Conservation (phyloP, 805 yeast species). For the Vanderwaltozyma verrucispora region DNA sequence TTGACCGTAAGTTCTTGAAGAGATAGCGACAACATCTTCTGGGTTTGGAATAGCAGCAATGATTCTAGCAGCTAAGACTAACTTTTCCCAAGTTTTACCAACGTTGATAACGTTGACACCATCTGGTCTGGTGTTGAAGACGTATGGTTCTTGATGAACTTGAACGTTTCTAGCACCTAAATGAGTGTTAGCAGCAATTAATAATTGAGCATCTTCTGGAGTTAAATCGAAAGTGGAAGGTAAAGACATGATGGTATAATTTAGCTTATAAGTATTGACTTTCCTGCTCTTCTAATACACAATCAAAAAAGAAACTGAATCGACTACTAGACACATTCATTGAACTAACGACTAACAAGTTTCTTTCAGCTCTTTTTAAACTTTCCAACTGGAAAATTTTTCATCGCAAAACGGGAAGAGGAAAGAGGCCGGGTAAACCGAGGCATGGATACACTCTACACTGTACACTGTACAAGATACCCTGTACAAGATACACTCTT, state of each 20-base stretch:
- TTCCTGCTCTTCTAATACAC: neutral
- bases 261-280: slow-evolving; percentile 2
- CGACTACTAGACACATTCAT: no score
- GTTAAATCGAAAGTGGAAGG: slow-evolving; percentile 87
- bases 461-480: no score
- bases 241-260: slow-evolving; percentile 48
- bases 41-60: slow-evolving; percentile 99
- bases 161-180: slow-evolving; percentile 99
- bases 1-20: slow-evolving; percentile 99
- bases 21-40: slow-evolving; percentile 95
- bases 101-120: slow-evolving; percentile 98
- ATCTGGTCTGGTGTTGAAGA: slow-evolving; percentile 97
- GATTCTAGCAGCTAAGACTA: slow-evolving; percentile 96
- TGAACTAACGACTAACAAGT: no score
- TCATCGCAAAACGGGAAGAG: no score
- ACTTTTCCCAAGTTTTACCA: slow-evolving; percentile 98
- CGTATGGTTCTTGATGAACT: slow-evolving; percentile 96
- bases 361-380: no score
- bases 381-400: no score
- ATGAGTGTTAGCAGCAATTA: slow-evolving; percentile 99
- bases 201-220: slow-evolving; percentile 97
- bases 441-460: no score
- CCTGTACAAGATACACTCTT: no score
- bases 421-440: no score
- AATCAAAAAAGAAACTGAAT: neutral